Percentiles rank a stretch among this genome's conserved stretches.
Conservation (phyloP, 2,329 filamentous ascomycete species). For the Fragosphaeria purpurea region DNA sequence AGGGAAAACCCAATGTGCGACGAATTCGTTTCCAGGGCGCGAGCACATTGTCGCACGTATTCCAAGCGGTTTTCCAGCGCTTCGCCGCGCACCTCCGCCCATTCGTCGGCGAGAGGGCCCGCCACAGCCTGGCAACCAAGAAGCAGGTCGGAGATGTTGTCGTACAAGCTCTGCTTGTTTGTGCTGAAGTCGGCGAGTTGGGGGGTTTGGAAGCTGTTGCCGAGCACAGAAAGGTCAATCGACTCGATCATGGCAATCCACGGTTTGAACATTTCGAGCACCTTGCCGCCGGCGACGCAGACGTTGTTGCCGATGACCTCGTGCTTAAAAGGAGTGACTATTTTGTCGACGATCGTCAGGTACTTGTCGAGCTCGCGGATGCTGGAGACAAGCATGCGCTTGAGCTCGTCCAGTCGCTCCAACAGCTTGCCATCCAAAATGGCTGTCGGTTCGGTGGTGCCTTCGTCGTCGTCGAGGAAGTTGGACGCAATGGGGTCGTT, state of each 20-base stretch:
- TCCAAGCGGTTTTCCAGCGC: slow-evolving; percentile 79
- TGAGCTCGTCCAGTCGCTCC: slow-evolving; percentile 76
- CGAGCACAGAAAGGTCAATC: slow-evolving; percentile 73
- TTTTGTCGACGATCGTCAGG: slow-evolving; percentile 66
- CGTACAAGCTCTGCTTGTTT: slow-evolving; percentile 90
- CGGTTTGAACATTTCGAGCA: slow-evolving; percentile 79
- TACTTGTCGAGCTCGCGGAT: slow-evolving; percentile 83
- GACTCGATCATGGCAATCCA: slow-evolving; percentile 89
- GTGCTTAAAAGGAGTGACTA: slow-evolving; percentile 70
- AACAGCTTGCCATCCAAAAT: slow-evolving; percentile 67
- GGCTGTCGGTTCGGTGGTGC: slow-evolving; percentile 58
- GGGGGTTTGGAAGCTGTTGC: slow-evolving; percentile 69
- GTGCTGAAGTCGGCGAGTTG: slow-evolving; percentile 78
- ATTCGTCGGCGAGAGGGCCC: slow-evolving; percentile 85
- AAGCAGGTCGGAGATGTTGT: slow-evolving; percentile 82
- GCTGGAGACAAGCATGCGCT: slow-evolving; percentile 73
- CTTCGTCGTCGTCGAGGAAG: slow-evolving; percentile 77
- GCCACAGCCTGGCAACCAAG: slow-evolving; percentile 85
- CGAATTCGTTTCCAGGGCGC: slow-evolving; percentile 76
- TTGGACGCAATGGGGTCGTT: slow-evolving; percentile 69
- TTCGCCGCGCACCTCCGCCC: slow-evolving; percentile 85
- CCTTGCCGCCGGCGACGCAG: slow-evolving; percentile 65
- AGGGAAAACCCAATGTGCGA: slow-evolving; percentile 82
- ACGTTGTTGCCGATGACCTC: slow-evolving; percentile 72
- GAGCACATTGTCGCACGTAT: slow-evolving; percentile 65